Percentiles rank a stretch among this genome's conserved stretches.
phyloP scores from a whole-genome alignment of 176 grass and related monocot species.

The Eleusine coracana region DNA sequence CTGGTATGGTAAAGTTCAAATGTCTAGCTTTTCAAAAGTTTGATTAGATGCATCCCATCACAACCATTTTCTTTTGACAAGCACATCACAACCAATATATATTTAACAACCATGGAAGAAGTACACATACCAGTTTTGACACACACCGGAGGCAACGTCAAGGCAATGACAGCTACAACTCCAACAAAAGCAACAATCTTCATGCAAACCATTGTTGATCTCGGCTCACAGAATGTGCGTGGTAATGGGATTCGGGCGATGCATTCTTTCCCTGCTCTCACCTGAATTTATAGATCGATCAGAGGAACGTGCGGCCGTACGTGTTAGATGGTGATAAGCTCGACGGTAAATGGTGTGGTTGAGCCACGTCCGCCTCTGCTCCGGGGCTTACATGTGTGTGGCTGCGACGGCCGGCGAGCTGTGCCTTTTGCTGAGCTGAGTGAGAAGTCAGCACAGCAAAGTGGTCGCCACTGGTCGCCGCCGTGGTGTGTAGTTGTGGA shows the following conservation, averaged over 20 bases:
- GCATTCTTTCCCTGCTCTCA: background rate
- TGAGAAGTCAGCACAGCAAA: background rate
- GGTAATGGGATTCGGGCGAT: background rate
- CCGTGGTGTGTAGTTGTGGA: background rate
- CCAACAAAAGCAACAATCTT: conserved; percentile 34
- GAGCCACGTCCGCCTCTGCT: background rate
- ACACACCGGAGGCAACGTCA: conserved; percentile 14
- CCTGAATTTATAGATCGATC: conserved; percentile 44
- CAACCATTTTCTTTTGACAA: too few relatives aligned
- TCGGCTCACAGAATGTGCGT: background rate
- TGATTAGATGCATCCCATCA: too few relatives aligned
- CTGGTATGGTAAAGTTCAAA: too few relatives aligned
- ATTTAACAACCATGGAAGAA: too few relatives aligned
- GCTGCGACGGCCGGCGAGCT: conserved; percentile 12
- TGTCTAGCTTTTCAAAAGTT: too few relatives aligned
- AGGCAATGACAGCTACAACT: conserved; percentile 6
- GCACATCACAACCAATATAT: too few relatives aligned
- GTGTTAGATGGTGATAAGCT: background rate
- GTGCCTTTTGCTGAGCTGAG: conserved; percentile 19
- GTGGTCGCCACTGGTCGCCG: background rate
- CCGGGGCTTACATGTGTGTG: background rate
- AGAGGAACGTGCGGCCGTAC: background rate
- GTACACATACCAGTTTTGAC: background rate
- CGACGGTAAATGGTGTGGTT: conserved; percentile 25
- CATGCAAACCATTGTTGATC: conserved; percentile 34